A percentile compares a stretch with the other conserved stretches of the same genome.
Conservation (phyloP, 768 basidiomycete species). For the Termitomyces sp. region DNA sequence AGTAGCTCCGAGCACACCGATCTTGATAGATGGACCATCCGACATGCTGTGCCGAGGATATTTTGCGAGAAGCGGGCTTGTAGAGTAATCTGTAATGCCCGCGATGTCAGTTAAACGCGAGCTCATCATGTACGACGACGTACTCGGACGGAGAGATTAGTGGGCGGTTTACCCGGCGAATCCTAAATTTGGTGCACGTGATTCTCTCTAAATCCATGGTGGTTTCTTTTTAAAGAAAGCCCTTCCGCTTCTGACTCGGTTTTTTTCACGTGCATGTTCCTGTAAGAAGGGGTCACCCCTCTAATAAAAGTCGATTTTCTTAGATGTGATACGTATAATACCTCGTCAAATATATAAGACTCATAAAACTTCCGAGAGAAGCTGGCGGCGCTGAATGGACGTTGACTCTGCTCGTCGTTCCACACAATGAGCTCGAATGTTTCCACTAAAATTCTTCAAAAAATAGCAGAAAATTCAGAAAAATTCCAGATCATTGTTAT, state of each 20-base stretch:
- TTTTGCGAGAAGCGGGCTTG: conserved; percentile 24
- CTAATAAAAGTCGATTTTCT: no score
- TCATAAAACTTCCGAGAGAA: no score
- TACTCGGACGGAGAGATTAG: background rate
- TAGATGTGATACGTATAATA: no score
- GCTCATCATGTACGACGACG: conserved; percentile 10
- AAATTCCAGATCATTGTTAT: no score
- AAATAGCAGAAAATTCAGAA: no score
- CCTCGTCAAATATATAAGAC: no score
- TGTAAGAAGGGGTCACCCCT: no score
- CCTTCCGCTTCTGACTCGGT: conserved; percentile 3
- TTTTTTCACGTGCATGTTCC: background rate
- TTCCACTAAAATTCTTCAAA: no score
- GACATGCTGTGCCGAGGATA: conserved; percentile 31
- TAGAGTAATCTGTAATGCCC: conserved; percentile 16
- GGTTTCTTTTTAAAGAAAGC: background rate
- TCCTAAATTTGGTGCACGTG: conserved; percentile 10
- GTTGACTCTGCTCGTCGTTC: no score
- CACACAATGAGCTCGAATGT: no score
- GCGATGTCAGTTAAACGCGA: conserved; percentile 18
- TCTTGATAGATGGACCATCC: conserved; percentile 27
- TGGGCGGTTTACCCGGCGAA: background rate
- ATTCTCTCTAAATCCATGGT: background rate
- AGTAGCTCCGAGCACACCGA: conserved; percentile 83
- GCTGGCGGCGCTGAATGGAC: no score